Conservation (phyloP, 139 green algal genomes). For the Picochlorum sp. region DNA sequence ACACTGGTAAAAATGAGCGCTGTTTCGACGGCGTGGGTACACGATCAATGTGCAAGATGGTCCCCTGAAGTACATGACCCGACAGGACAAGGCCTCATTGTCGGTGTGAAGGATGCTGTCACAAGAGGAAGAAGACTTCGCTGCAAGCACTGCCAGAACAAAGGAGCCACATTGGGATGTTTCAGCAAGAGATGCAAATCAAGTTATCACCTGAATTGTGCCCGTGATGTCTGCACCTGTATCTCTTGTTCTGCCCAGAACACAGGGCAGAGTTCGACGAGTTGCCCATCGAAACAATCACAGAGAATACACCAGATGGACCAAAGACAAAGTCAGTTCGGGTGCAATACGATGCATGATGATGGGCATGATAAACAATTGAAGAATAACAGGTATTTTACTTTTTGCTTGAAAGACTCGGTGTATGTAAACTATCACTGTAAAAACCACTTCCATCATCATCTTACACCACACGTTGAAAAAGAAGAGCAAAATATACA, state of each 20-base stretch:
- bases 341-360: too few relatives aligned
- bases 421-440: too few relatives aligned
- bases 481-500: too few relatives aligned
- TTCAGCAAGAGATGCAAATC: constrained; percentile 44
- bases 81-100: constrained; percentile 24
- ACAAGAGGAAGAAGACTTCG: constrained; percentile 50
- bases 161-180: constrained; percentile 71
- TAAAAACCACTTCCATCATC: too few relatives aligned
- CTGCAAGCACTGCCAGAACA: constrained; percentile 40
- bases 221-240: constrained; percentile 32
- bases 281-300: background rate
- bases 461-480: too few relatives aligned
- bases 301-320: background rate
- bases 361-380: too few relatives aligned
- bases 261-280: constrained; percentile 27
- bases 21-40: constrained; percentile 41
- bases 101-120: constrained; percentile 40
- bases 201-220: constrained; percentile 68
- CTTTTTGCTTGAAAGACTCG: too few relatives aligned
- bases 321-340: background rate
- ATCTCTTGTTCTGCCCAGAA: constrained; percentile 44
- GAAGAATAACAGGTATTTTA: too few relatives aligned
- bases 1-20: constrained; percentile 21
- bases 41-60: constrained; percentile 61
- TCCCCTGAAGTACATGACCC: constrained; percentile 46